phyloP scores from a whole-genome alignment of 805 yeast genomes.

The Wilhelminamyces savonicus region DNA sequence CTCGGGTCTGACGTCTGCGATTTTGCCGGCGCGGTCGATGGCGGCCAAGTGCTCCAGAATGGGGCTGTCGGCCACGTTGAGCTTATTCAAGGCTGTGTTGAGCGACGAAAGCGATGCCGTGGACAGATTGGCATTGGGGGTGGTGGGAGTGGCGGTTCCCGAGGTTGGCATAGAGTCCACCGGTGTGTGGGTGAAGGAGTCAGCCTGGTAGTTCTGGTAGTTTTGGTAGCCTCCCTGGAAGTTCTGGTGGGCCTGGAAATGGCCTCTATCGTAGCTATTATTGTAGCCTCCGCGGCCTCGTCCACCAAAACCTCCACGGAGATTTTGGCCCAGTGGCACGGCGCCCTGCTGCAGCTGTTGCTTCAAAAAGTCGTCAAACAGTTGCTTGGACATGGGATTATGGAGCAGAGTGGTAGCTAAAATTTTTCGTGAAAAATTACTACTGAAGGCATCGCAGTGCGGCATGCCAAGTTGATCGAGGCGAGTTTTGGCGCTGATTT shows the following conservation, averaged over 20 bases:
- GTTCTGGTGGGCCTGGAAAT: constrained; percentile 1
- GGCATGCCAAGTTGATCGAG: too few species aligned
- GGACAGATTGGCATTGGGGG: constrained; percentile 34
- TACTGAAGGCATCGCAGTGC: too few species aligned
- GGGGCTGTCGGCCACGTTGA: constrained; percentile 54
- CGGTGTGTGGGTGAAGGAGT: constrained; percentile 13
- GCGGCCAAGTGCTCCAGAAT: constrained; percentile 50
- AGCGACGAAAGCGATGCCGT: constrained; percentile 71
- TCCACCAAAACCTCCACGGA: too few species aligned
- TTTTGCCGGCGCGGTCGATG: constrained; percentile 44
- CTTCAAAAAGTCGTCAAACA: constrained; percentile 49
- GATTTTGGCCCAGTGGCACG: constrained; percentile 23
- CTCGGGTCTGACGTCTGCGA: constrained; percentile 50
- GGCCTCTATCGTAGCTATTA: not conserved
- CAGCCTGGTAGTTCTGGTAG: constrained; percentile 5
- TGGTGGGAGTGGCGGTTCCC: constrained; percentile 29
- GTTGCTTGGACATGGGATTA: constrained; percentile 22
- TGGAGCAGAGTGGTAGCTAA: too few species aligned
- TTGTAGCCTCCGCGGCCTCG: too few species aligned
- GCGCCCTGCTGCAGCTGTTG: constrained; percentile 30
- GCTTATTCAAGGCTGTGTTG: constrained; percentile 60
- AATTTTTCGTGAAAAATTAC: too few species aligned
- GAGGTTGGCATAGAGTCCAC: constrained; percentile 20
- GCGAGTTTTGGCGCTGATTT: too few species aligned
- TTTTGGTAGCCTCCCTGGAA: constrained; percentile 6